These are phyloP conservation scores for Phytopythium aichiense DNA, from an alignment of 352 stramenopile genomes.

Conservation along the genomic window DNA sequence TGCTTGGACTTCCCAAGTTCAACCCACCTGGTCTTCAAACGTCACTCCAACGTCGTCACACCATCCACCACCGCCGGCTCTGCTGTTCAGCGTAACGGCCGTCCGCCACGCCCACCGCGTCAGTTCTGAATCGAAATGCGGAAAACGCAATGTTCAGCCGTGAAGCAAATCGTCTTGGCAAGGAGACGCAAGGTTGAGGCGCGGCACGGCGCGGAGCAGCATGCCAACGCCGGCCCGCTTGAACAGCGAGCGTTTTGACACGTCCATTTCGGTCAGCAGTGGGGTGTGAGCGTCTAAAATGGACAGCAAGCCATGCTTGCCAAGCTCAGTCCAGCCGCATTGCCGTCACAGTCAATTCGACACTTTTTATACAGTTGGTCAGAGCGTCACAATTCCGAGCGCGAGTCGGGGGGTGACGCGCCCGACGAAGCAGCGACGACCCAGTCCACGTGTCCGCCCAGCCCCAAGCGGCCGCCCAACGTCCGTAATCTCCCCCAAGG, in stretches of 20 bases:
- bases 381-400: background rate
- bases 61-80: conserved; percentile 1
- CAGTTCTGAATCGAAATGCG: background rate
- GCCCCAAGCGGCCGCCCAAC: background rate
- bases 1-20: background rate
- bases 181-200: background rate
- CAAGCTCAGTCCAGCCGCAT: too few relatives aligned
- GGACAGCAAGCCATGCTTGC: too few relatives aligned
- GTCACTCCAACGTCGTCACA: conserved; percentile 5
- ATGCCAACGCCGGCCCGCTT: background rate
- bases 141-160: conserved; percentile 3
- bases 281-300: too few relatives aligned
- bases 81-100: background rate
- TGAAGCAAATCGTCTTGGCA: background rate
- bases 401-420: conserved; percentile 3
- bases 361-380: background rate
- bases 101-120: conserved; percentile 2
- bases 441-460: background rate
- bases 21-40: background rate
- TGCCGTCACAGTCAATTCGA: background rate
- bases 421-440: conserved; percentile 7
- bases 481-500: background rate
- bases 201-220: background rate
- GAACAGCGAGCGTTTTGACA: background rate
- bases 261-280: background rate